Conservation (phyloP, 768 basidiomycete species). For the Lentinula detonsa region DNA sequence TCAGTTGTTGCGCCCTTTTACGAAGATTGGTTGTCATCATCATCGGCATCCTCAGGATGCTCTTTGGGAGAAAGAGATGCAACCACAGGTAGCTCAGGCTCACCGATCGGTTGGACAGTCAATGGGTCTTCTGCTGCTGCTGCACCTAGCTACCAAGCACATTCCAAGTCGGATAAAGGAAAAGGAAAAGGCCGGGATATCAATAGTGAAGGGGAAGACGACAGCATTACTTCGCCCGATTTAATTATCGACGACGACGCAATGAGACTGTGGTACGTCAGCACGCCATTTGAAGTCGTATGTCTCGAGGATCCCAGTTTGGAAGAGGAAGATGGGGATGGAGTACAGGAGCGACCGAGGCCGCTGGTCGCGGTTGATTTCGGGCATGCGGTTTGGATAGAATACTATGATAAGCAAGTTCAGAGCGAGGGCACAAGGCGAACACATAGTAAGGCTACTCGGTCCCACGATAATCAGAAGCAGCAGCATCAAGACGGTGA, state of each 20-base stretch:
- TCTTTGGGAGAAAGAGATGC: not conserved
- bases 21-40: not conserved
- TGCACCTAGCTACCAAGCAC: too few relatives aligned
- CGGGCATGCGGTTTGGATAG: constrained; percentile 83
- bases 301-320: constrained; percentile 46
- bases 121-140: not conserved
- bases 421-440: constrained; percentile 15
- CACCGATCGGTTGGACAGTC: not conserved
- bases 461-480: not conserved
- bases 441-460: not conserved
- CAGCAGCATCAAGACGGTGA: not conserved
- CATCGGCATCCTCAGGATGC: not conserved
- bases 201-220: not conserved
- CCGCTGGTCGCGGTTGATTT: constrained; percentile 83
- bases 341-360: constrained; percentile 42
- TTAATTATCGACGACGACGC: constrained; percentile 23
- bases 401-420: constrained; percentile 34
- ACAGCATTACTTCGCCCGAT: not conserved
- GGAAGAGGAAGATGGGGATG: constrained; percentile 36
- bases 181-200: constrained; percentile 11
- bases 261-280: constrained; percentile 69
- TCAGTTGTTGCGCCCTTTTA: not conserved
- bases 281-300: constrained; percentile 66
- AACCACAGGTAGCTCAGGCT: not conserved
- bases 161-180: constrained; percentile 6